Base-by-base conservation (phyloP, 2,329 filamentous ascomycete genomes). In the Aspergillus sp. region DNA sequence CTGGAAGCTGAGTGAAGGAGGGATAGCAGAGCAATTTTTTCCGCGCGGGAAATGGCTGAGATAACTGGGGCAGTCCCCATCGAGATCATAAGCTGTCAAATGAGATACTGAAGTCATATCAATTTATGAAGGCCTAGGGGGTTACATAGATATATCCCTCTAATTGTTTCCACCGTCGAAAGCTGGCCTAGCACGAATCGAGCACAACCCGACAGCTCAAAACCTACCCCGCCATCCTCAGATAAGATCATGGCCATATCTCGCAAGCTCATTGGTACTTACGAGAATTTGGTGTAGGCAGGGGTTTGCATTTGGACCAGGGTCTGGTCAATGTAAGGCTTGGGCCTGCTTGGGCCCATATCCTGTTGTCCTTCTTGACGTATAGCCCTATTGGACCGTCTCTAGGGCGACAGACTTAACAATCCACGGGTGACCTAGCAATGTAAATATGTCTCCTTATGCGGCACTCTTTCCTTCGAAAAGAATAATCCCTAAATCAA, bases 1-100 rank as follows among this genome's bases (percentile, higher is more conserved):
- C 31, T 38, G 21, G 44, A 44, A 14, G 51, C 42, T 13, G 21
- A 29, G 38, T 54, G 51, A 48, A 56, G 47, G 20, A 56, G 43
- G 10, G 38, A 54, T 13, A 54, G 45, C 5, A 56, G 45, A 31
- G 54, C 45, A 7, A 56, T 56, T 32, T 56, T 31, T 44, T 56
- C 51, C 20, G 47, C 48, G 41, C 31, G 32, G 19, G 29, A 20
- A 36, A 47, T 34, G 45, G 31, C 45, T 17, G 45, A 16, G 14
- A 47, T 43, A 43, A 19, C 21, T 43, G 41, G 41, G 13, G 20
- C 20, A 43, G 14, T 23, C 21, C 16, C 41, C 41, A 43, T 43
- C n/a, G 41, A 43, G 41, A 43, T 43, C 5, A 13, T 3, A 43
- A 19, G 41, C 41, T 43, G 41, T 21, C 41, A 43, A 19, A 43